These are phyloP conservation scores for Mrakia frigida DNA, from an alignment of 768 basidiomycete genomes.

Conservation along the genomic window DNA sequence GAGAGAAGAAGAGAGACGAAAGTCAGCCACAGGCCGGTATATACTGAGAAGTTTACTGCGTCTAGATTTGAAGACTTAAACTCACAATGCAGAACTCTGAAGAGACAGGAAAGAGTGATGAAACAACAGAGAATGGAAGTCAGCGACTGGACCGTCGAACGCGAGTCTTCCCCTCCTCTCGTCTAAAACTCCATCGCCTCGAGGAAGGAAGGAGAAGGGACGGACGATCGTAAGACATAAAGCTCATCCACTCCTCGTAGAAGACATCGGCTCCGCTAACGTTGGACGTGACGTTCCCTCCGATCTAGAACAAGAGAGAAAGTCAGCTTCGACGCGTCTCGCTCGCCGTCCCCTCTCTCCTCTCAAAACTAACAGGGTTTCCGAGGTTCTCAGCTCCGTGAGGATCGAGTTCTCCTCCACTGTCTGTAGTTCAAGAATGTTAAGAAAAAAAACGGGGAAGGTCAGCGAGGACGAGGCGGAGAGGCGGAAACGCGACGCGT, in stretches of 20 bases:
- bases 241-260: constrained; percentile 52
- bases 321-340: background rate
- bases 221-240: constrained; percentile 38
- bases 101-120: constrained; percentile 43
- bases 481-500: no score
- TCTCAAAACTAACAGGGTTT: background rate
- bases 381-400: constrained; percentile 41
- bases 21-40: no score
- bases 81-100: constrained; percentile 37
- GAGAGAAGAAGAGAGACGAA: background rate
- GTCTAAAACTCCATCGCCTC: no score
- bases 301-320: constrained; percentile 37
- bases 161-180: no score
- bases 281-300: constrained; percentile 47
- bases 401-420: constrained; percentile 50
- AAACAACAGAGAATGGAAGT: background rate
- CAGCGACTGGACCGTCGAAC: no score
- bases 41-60: no score
- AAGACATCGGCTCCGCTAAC: constrained; percentile 43
- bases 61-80: background rate
- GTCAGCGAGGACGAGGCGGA: no score
- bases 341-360: background rate
- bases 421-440: constrained; percentile 35
- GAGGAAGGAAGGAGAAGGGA: no score
- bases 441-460: background rate